Evolutionary conservation across 441 rosid species (phyloP).

Genomic region (Gossypium trilobum): DNA sequence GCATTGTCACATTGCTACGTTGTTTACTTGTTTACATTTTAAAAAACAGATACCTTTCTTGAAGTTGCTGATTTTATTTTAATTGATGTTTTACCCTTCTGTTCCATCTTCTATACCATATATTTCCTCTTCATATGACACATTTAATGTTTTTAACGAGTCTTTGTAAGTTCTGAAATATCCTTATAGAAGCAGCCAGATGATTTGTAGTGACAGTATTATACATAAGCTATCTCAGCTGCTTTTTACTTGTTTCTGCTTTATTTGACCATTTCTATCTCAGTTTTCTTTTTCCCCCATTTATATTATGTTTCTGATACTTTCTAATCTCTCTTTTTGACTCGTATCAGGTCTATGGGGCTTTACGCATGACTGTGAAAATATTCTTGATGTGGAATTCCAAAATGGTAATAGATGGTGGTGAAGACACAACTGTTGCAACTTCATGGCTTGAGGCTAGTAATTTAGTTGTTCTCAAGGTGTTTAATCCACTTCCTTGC

Average conservation of each 20-base stretch:
- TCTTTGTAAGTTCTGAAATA: neutral
- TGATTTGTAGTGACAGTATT: neutral
- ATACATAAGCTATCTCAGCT: constrained; percentile 4
- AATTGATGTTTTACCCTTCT: neutral
- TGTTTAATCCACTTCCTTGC: constrained; percentile 21
- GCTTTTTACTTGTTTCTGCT: neutral
- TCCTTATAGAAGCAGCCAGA: neutral
- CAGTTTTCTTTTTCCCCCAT: neutral
- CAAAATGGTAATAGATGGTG: constrained; percentile 77
- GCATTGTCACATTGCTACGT: neutral
- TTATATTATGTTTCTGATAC: constrained; percentile 12
- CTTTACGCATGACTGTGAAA: constrained; percentile 93
- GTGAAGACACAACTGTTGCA: constrained; percentile 69
- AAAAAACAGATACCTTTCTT: neutral
- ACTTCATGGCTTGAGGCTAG: constrained; percentile 94
- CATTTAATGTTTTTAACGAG: neutral
- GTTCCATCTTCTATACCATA: neutral
- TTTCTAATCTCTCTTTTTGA: neutral
- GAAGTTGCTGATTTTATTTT: neutral
- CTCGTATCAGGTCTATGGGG: constrained; percentile 78
- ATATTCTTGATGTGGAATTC: constrained; percentile 99
- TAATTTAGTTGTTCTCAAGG: constrained; percentile 93
- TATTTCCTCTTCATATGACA: neutral
- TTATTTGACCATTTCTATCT: neutral
- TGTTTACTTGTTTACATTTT: neutral